Conservation (phyloP, 495 filamentous ascomycete species). For the Trichoderma reesei region DNA sequence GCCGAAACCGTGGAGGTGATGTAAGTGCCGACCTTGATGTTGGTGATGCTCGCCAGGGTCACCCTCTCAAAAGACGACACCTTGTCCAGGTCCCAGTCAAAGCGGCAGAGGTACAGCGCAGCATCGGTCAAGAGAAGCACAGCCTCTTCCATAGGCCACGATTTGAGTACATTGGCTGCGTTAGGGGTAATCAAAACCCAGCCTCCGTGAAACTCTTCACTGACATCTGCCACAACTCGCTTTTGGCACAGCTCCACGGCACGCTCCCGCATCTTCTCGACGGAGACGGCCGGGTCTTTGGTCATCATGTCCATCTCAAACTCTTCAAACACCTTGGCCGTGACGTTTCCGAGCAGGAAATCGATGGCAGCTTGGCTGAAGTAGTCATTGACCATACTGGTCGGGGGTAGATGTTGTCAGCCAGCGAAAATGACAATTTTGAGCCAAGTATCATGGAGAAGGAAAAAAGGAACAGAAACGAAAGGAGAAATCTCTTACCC, state of each 20-base stretch:
- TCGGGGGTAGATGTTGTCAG: background rate
- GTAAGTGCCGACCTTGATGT: slow-evolving; percentile 72
- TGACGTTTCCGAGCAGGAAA: slow-evolving; percentile 84
- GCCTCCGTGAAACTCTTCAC: slow-evolving; percentile 73
- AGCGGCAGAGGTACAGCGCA: slow-evolving; percentile 77
- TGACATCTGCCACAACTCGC: slow-evolving; percentile 73
- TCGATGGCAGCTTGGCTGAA: slow-evolving; percentile 93
- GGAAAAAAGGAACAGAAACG: background rate
- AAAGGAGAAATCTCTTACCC: slow-evolving; percentile 27
- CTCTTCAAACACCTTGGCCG: slow-evolving; percentile 72
- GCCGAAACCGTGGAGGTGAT: slow-evolving; percentile 76
- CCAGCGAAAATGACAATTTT: background rate
- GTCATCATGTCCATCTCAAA: slow-evolving; percentile 84
- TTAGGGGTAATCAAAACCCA: slow-evolving; percentile 62
- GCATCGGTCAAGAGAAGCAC: slow-evolving; percentile 77
- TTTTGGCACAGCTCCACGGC: slow-evolving; percentile 79
- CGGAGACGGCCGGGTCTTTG: slow-evolving; percentile 76
- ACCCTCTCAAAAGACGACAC: slow-evolving; percentile 84
- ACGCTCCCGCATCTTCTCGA: slow-evolving; percentile 70
- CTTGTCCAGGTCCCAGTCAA: slow-evolving; percentile 91
- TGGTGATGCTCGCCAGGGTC: slow-evolving; percentile 56
- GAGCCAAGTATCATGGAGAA: background rate
- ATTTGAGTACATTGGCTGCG: slow-evolving; percentile 50
- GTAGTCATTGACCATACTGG: slow-evolving; percentile 91
- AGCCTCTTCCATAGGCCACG: slow-evolving; percentile 71